Conservation (phyloP, 1,139 yeast genomes). For the Suhomyces coccinellae region DNA sequence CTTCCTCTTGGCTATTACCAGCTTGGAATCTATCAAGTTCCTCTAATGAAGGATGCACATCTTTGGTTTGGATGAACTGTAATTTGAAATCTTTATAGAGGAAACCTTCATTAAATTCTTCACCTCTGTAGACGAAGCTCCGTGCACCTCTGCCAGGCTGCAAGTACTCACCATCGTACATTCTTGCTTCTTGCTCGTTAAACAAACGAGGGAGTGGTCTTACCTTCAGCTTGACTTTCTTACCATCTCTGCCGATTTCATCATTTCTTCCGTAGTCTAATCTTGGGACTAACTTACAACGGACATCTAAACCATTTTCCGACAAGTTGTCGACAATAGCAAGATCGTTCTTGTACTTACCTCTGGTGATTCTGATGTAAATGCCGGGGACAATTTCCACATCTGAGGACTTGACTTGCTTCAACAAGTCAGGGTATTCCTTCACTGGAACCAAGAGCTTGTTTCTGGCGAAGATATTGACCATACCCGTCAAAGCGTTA, state of each 20-base stretch:
- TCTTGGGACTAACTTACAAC: constrained; percentile 89
- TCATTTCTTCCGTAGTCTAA: constrained; percentile 81
- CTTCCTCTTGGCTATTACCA: constrained; percentile 67
- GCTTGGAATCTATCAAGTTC: constrained; percentile 83
- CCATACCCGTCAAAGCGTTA: constrained; percentile 84
- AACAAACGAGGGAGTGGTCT: constrained; percentile 87
- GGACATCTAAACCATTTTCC: constrained; percentile 91
- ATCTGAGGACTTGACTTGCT: constrained; percentile 87
- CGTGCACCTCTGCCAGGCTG: constrained; percentile 74
- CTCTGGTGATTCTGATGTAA: constrained; percentile 86
- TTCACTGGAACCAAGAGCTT: constrained; percentile 91
- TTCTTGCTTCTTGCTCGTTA: constrained; percentile 66
- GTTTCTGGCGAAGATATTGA: constrained; percentile 69
- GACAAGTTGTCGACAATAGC: constrained; percentile 92
- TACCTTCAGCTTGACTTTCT: constrained; percentile 53
- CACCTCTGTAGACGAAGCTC: constrained; percentile 75
- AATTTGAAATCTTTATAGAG: constrained; percentile 83
- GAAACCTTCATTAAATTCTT: constrained; percentile 88
- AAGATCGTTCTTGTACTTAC: constrained; percentile 88
- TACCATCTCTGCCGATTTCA: constrained; percentile 57
- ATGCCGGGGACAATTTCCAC: constrained; percentile 89
- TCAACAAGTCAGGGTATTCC: constrained; percentile 89
- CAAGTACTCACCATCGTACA: constrained; percentile 58
- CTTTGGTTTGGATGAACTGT: constrained; percentile 76
- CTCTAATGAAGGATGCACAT: constrained; percentile 83